phyloP scores from a whole-genome alignment of 1,139 yeast species.

The Geotrichum candidum region DNA sequence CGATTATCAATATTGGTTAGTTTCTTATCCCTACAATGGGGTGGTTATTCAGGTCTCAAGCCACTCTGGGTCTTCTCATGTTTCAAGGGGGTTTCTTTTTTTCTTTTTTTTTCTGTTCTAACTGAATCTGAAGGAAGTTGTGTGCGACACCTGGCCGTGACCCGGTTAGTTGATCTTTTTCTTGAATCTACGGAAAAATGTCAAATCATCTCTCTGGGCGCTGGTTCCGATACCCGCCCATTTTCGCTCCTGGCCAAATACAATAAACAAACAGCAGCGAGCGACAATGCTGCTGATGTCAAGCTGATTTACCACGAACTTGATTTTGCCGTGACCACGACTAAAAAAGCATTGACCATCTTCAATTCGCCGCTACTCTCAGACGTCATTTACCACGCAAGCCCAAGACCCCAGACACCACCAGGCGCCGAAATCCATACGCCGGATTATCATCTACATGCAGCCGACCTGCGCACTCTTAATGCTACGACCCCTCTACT shows the following conservation, averaged over 20 bases:
- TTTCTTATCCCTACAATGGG: background rate
- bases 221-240: conserved; percentile 91
- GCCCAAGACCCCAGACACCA: background rate
- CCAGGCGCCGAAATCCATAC: conserved; percentile 40
- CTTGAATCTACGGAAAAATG: conserved; percentile 32
- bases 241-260: conserved; percentile 42
- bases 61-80: background rate
- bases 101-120: background rate
- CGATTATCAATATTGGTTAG: conserved; percentile 58
- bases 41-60: background rate
- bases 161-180: conserved; percentile 48
- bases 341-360: conserved; percentile 56
- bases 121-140: conserved; percentile 57
- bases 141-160: conserved; percentile 62
- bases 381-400: conserved; percentile 20
- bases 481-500: conserved; percentile 18
- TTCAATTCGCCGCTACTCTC: conserved; percentile 24
- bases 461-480: conserved; percentile 48
- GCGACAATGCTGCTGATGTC: conserved; percentile 6
- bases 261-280: background rate
- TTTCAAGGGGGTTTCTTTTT: background rate
- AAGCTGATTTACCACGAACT: conserved; percentile 56
- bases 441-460: conserved; percentile 47
- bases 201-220: conserved; percentile 79
- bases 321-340: conserved; percentile 63